Percentiles rank a stretch among this genome's conserved stretches.
phyloP scores from a whole-genome alignment of 495 filamentous ascomycete genomes.

The Coniosporium apollinis region DNA sequence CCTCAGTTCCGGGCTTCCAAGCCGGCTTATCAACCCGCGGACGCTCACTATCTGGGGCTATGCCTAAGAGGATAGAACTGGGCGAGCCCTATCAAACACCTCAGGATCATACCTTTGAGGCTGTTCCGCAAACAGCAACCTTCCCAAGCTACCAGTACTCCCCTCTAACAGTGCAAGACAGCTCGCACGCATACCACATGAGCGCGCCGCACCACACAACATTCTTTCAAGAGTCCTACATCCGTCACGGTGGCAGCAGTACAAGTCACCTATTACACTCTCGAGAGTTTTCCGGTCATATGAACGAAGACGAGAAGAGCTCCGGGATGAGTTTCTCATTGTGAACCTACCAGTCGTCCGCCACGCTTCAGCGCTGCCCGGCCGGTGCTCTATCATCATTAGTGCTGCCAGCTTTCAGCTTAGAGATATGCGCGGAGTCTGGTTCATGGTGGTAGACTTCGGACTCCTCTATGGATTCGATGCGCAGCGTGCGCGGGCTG shows the following conservation, averaged over 20 bases:
- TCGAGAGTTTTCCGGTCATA: too few relatives aligned
- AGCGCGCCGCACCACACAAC: conserved; percentile 20
- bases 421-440: too few relatives aligned
- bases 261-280: conserved; percentile 14
- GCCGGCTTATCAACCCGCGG: conserved; percentile 13
- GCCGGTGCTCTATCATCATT: too few relatives aligned
- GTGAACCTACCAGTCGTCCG: too few relatives aligned
- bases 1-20: conserved; percentile 17
- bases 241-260: conserved; percentile 15
- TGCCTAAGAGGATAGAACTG: conserved; percentile 18
- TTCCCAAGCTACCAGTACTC: conserved; percentile 19
- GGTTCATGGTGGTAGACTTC: too few relatives aligned
- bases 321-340: too few relatives aligned
- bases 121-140: conserved; percentile 18
- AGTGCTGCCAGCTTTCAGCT: too few relatives aligned
- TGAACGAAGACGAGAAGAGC: too few relatives aligned
- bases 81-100: conserved; percentile 11
- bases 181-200: conserved; percentile 13
- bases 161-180: conserved; percentile 15
- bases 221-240: conserved; percentile 16
- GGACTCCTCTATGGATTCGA: too few relatives aligned
- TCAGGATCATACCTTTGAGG: too few relatives aligned
- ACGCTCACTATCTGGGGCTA: conserved; percentile 17
- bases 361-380: too few relatives aligned
- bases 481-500: too few relatives aligned